A percentile compares a stretch with the other conserved stretches of the same genome.
Evolutionary conservation across 768 basidiomycete genomes (phyloP).

Genomic region (Pulveroboletus frians): DNA sequence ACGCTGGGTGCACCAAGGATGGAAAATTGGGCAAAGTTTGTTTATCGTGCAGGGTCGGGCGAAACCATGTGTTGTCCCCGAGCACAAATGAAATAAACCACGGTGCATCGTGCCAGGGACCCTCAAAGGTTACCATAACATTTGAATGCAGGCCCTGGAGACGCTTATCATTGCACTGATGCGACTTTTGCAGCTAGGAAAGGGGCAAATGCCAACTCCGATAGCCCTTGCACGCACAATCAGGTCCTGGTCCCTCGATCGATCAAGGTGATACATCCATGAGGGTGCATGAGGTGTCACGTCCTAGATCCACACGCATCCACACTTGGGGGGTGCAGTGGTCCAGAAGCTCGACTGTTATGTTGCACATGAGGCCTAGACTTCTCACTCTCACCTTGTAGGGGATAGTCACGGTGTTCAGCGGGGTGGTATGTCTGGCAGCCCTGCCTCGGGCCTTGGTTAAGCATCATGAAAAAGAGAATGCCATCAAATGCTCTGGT

Average conservation of each 20-base stretch:
- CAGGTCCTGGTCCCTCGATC: slow-evolving; percentile 3
- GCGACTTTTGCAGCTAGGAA: neutral
- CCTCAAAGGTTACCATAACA: neutral
- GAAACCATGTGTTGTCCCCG: neutral
- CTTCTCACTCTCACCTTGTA: neutral
- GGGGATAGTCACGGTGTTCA: no score
- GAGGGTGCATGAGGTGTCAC: slow-evolving; percentile 6
- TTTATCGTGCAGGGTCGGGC: neutral
- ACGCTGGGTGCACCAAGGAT: neutral
- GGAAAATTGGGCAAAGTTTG: neutral
- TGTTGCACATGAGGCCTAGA: slow-evolving; percentile 13
- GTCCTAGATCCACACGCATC: slow-evolving; percentile 1
- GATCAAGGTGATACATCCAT: slow-evolving; percentile 4
- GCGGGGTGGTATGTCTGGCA: neutral
- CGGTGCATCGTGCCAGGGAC: neutral
- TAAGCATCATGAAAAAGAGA: neutral
- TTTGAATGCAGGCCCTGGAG: neutral
- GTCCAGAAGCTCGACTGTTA: slow-evolving; percentile 3
- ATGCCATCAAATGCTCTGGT: neutral
- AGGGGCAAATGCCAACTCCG: neutral
- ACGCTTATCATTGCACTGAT: neutral
- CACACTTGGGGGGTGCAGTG: neutral
- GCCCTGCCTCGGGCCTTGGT: neutral
- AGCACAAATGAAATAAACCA: neutral
- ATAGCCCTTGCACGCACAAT: neutral